Evolutionary conservation across 768 basidiomycete species (phyloP).

Genomic region (Rhodotorula kratochvilovae): DNA sequence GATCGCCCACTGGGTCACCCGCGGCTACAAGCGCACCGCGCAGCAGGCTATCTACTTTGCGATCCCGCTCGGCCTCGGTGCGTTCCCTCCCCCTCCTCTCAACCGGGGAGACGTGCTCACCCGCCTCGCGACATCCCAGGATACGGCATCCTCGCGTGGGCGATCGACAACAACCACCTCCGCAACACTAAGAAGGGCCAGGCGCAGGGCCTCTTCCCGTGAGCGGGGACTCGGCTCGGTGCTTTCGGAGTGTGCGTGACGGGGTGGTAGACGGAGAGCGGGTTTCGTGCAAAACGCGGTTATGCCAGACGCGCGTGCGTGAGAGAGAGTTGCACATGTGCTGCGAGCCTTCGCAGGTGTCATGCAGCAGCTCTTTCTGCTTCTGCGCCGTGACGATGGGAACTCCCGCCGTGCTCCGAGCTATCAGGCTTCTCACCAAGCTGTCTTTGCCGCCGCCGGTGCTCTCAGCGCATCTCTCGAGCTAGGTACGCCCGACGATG

Average conservation of each 20-base stretch:
- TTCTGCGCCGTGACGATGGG: too few species aligned
- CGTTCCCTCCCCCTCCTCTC: slow-evolving; percentile 46
- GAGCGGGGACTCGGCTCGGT: background rate
- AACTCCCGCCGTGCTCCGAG: too few species aligned
- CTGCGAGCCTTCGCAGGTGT: too few species aligned
- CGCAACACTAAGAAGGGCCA: slow-evolving; percentile 39
- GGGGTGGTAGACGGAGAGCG: background rate
- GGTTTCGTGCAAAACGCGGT: too few species aligned
- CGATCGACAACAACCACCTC: slow-evolving; percentile 38
- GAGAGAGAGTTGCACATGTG: too few species aligned
- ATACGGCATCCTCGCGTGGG: slow-evolving; percentile 38
- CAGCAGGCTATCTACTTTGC: slow-evolving; percentile 72
- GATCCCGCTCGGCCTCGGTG: slow-evolving; percentile 71
- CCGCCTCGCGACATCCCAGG: background rate
- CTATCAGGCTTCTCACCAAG: too few species aligned
- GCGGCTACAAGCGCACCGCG: slow-evolving; percentile 73
- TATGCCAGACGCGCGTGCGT: too few species aligned
- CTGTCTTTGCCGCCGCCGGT: too few species aligned
- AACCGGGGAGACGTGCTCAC: too few species aligned
- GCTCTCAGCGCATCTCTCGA: too few species aligned
- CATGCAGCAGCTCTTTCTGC: too few species aligned
- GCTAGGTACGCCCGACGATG: too few species aligned
- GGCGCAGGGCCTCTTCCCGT: slow-evolving; percentile 35
- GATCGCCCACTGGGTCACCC: slow-evolving; percentile 73
- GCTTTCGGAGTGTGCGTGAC: background rate